Conservation (phyloP, 2,329 filamentous ascomycete genomes). For the Botrytis medusae region DNA sequence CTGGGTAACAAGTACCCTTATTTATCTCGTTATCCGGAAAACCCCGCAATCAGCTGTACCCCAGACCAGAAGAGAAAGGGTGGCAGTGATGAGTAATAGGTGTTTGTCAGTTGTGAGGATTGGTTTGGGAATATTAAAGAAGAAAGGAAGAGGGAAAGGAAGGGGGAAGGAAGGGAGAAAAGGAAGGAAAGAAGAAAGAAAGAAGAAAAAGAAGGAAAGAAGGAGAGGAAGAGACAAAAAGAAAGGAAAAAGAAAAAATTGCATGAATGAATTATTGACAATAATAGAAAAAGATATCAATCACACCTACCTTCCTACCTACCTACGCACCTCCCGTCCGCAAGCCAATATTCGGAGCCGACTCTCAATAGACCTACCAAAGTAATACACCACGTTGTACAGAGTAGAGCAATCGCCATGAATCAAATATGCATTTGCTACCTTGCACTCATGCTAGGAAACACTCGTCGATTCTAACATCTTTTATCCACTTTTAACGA, state of each 20-base stretch:
- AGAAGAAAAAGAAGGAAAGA: background rate
- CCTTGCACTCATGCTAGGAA: background rate
- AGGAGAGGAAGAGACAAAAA: background rate
- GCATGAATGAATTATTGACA: background rate
- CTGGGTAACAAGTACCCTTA: background rate
- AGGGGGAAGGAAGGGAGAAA: background rate
- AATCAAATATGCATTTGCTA: background rate
- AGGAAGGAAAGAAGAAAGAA: too few species aligned
- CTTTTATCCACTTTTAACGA: constrained; percentile 3
- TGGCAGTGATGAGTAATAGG: background rate
- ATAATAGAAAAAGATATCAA: background rate
- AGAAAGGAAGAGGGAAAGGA: too few species aligned
- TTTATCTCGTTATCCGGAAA: background rate
- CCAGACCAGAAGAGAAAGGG: background rate
- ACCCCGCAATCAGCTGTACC: constrained; percentile 13
- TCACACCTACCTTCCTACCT: background rate
- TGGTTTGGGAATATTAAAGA: background rate
- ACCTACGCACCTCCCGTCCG: background rate
- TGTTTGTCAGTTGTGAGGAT: background rate
- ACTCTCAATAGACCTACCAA: background rate
- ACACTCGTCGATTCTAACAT: background rate
- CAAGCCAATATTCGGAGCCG: background rate
- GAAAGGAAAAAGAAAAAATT: background rate
- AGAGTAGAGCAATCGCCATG: background rate
- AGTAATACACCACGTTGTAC: background rate